phyloP scores from a whole-genome alignment of 768 basidiomycete genomes.

The Boletus vermiculosoides region DNA sequence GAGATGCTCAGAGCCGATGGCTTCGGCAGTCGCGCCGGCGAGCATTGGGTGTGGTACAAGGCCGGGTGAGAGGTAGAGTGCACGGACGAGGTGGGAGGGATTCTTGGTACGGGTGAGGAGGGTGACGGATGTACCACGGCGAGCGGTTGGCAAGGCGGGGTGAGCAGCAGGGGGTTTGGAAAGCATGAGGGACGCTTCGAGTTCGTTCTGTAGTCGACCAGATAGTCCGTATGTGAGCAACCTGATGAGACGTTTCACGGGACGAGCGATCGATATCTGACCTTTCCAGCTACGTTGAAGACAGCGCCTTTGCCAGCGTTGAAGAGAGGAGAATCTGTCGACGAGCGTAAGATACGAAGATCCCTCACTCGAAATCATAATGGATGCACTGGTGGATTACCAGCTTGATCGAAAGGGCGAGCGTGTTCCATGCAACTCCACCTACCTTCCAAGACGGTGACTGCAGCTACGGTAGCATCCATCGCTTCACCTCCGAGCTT shows the following conservation, averaged over 20 bases:
- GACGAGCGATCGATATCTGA: conserved; percentile 26
- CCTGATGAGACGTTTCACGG: neutral
- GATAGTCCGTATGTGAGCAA: neutral
- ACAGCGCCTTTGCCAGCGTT: conserved; percentile 81
- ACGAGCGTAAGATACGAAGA: neutral
- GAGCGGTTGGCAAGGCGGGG: conserved; percentile 52
- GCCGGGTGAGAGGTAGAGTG: conserved; percentile 66
- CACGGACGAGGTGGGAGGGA: conserved; percentile 68
- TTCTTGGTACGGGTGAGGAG: conserved; percentile 68
- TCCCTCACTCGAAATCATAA: neutral
- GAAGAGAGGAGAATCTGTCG: conserved; percentile 70
- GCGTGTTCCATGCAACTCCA: neutral
- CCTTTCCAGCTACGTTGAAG: conserved; percentile 79
- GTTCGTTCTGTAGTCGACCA: conserved; percentile 57
- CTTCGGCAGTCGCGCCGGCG: conserved; percentile 64
- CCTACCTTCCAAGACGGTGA: conserved; percentile 68
- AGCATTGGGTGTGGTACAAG: conserved; percentile 68
- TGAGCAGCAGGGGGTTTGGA: conserved; percentile 71
- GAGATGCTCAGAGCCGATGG: conserved; percentile 48
- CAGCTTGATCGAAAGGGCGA: neutral
- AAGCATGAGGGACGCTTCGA: conserved; percentile 79
- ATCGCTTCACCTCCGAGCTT: conserved; percentile 73
- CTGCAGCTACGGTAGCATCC: conserved; percentile 78
- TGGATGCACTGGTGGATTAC: neutral
- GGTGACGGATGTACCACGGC: conserved; percentile 64